Evolutionary conservation across 2,329 filamentous ascomycete species (phyloP).

Genomic region (Venturia aucupariae): DNA sequence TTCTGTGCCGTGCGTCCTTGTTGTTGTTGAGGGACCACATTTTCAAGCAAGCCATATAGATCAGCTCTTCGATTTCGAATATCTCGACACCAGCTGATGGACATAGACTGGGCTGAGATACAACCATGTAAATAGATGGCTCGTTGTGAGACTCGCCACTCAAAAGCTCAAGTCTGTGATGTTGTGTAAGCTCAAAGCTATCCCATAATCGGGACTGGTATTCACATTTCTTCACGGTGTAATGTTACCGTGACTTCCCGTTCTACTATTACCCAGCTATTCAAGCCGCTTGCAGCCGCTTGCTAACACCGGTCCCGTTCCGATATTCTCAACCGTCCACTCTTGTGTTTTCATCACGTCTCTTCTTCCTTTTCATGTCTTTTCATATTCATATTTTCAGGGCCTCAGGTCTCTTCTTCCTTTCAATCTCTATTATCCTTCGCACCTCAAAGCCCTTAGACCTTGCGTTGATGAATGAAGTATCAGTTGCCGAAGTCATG

Average conservation of each 20-base stretch:
- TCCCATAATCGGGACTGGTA: background rate
- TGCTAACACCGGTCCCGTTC: background rate
- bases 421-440: background rate
- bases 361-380: background rate
- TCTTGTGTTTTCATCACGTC: background rate
- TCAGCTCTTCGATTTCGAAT: too few relatives aligned
- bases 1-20: too few relatives aligned
- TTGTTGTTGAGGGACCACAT: too few relatives aligned
- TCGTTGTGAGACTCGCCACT: background rate
- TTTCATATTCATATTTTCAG: background rate
- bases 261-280: background rate
- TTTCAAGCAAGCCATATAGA: too few relatives aligned
- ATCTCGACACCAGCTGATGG: too few relatives aligned
- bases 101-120: too few relatives aligned
- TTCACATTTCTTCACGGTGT: background rate
- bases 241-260: background rate
- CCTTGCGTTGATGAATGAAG: too few relatives aligned
- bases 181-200: background rate
- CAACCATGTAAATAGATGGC: too few relatives aligned
- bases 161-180: background rate
- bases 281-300: background rate
- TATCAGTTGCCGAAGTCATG: too few relatives aligned
- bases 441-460: too few relatives aligned
- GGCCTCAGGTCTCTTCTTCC: background rate
- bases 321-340: background rate